phyloP scores from a whole-genome alignment of 192 early-diverging fungal species.

The Chytriomyces sp. region DNA sequence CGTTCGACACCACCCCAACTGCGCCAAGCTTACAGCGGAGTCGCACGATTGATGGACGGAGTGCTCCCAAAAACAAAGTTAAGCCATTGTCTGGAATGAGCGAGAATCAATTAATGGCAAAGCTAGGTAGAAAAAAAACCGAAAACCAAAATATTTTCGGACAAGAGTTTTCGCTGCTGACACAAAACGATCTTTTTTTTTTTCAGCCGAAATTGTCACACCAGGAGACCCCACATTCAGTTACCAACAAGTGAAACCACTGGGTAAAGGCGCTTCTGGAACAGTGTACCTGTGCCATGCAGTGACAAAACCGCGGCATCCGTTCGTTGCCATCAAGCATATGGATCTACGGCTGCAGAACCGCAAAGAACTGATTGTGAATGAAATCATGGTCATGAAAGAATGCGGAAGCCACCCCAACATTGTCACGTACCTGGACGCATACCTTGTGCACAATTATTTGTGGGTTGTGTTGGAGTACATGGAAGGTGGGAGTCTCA shows the following conservation, averaged over 20 bases:
- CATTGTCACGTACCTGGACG: constrained; percentile 88
- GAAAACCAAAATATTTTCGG: background rate
- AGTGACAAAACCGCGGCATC: constrained; percentile 69
- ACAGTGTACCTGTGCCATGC: constrained; percentile 73
- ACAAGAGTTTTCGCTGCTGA: too few relatives aligned
- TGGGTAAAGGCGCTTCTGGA: constrained; percentile 97
- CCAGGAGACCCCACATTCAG: constrained; percentile 85
- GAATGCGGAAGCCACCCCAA: constrained; percentile 82
- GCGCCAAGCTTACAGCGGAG: background rate
- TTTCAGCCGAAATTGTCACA: constrained; percentile 75
- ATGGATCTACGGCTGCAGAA: constrained; percentile 88
- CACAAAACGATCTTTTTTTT: background rate
- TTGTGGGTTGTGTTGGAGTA: constrained; percentile 95
- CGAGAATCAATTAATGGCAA: constrained; percentile 92
- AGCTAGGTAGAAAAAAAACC: constrained; percentile 58
- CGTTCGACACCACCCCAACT: background rate
- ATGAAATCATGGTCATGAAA: constrained; percentile 94
- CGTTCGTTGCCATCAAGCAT: constrained; percentile 88
- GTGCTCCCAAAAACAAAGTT: background rate
- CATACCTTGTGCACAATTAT: constrained; percentile 76
- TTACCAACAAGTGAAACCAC: constrained; percentile 91
- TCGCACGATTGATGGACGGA: background rate
- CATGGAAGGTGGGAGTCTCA: constrained; percentile 92
- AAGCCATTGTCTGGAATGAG: constrained; percentile 75
- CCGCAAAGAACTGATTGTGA: constrained; percentile 88